phyloP scores from a whole-genome alignment of 495 filamentous ascomycete genomes.

The Tetracladium marchalianum region DNA sequence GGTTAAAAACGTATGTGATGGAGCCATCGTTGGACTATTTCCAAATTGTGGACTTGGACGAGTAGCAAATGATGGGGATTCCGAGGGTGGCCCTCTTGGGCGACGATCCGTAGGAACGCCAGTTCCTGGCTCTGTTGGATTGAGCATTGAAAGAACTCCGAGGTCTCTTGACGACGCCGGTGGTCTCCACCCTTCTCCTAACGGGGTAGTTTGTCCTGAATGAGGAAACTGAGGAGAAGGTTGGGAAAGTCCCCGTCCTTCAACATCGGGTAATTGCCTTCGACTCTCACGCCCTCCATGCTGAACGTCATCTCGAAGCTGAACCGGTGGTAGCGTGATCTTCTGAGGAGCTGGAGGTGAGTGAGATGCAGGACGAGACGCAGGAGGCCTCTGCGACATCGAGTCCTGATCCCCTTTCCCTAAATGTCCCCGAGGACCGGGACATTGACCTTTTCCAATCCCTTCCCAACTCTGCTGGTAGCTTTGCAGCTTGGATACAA shows the following conservation, averaged over 20 bases:
- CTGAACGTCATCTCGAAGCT: constrained; percentile 19
- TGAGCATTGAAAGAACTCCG: constrained; percentile 41
- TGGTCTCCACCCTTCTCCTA: constrained; percentile 27
- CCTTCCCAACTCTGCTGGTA: constrained; percentile 23
- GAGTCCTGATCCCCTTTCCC: constrained; percentile 47
- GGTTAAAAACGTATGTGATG: constrained; percentile 10
- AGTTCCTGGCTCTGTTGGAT: constrained; percentile 29
- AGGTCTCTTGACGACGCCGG: constrained; percentile 30
- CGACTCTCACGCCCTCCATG: constrained; percentile 14
- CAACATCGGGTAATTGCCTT: constrained; percentile 8
- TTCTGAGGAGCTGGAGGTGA: constrained; percentile 19
- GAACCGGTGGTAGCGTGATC: constrained; percentile 18
- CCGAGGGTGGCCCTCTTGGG: constrained; percentile 6
- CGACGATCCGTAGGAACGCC: constrained; percentile 4
- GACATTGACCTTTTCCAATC: constrained; percentile 41
- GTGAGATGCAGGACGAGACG: constrained; percentile 35
- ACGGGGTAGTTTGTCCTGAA: neutral
- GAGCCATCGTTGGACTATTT: constrained; percentile 5
- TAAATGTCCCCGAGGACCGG: constrained; percentile 34
- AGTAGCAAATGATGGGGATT: constrained; percentile 9
- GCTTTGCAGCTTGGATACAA: constrained; percentile 22
- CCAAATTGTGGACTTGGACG: constrained; percentile 10
- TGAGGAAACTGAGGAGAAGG: constrained; percentile 17
- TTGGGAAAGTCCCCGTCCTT: constrained; percentile 9
- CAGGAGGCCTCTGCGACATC: constrained; percentile 49